These are phyloP conservation scores for Kalmusia sp. DNA, from an alignment of 2,329 filamentous ascomycete species.

Conservation along the genomic window DNA sequence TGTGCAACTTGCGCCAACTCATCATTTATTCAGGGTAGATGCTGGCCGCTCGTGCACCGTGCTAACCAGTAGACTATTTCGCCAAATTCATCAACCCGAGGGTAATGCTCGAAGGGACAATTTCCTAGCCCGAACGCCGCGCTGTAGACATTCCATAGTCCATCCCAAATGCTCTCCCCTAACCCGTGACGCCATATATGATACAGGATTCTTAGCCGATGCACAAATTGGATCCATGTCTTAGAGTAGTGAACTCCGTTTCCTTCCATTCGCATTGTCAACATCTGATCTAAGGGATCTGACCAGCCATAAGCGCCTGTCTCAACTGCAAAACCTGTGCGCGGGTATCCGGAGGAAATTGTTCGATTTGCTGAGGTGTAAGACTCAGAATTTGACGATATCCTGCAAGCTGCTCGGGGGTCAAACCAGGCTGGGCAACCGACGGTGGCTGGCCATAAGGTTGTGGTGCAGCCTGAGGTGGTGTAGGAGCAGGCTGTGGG, in stretches of 20 bases:
- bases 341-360: conserved; percentile 75
- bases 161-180: conserved; percentile 1
- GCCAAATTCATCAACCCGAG: not conserved
- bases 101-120: conserved; percentile 1
- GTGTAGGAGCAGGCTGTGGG: conserved; percentile 59
- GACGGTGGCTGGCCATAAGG: conserved; percentile 55
- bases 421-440: conserved; percentile 10
- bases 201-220: not conserved
- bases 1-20: conserved; percentile 13
- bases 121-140: conserved; percentile 13
- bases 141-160: conserved; percentile 4
- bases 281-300: too few relatives aligned
- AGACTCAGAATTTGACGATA: conserved; percentile 72
- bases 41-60: conserved; percentile 7
- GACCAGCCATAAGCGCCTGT: conserved; percentile 60
- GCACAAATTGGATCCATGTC: not conserved
- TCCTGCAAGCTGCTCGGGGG: conserved; percentile 66
- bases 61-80: conserved; percentile 5
- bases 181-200: conserved; percentile 5
- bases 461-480: conserved; percentile 51
- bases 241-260: not conserved
- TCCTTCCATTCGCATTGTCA: too few relatives aligned
- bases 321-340: conserved; percentile 81
- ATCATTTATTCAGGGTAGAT: conserved; percentile 16
- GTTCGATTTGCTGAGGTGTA: conserved; percentile 80